Evolutionary conservation across 306 rosid species (phyloP), one percentile per base, ranked within the genome.

Genomic region (Canavalia gladiata): DNA sequence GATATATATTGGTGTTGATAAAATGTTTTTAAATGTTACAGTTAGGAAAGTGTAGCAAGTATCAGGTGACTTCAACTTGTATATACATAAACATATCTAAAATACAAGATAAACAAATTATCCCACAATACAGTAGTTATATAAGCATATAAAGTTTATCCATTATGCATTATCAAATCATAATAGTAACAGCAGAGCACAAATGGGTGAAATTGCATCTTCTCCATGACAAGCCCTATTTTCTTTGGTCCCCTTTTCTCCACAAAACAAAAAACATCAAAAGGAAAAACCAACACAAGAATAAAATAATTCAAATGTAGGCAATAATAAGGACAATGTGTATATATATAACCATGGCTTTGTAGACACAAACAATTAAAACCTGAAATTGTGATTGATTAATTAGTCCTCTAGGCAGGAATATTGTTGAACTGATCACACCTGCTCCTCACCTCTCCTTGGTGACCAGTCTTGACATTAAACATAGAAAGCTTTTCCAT

Each of bases 401-500:
- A 28, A 76, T 56, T 4, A 51, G 7, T 63, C 9, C 9, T 54
- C 30, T 81, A 77, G 11, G 50, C 80, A 41, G 57, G 69, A 70
- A 76, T 31, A 2, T 10, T 8, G 65, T 86, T 86, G 83, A 86
- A 86, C 47, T 72, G 89, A 29, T 86, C 89, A 80, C 89, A 86
- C 81, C 89, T 83, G 31, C 25, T 62, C 75, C 89, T 86, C 5
- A 86, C 72, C 25, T 86, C 89, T 12, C 89, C 89, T 5, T 58
- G 1, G 0, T 51, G 51, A 8, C 90, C 95, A 1, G 73, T 83
- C 86, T 87, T 89, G 0, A 89, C 87, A 0, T 79, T 58, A 13
- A 45, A 5, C 0, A 77, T 41, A 46, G 87, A 75, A 11, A 91
- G 45, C 75, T 87, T 91, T 87, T 68, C 81, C 84, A 87, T 87